Percentiles rank a stretch among this genome's conserved stretches.
These are phyloP conservation scores for Gynandropsis gynandra DNA, from an alignment of 345 rosid genomes.

Conservation along the genomic window DNA sequence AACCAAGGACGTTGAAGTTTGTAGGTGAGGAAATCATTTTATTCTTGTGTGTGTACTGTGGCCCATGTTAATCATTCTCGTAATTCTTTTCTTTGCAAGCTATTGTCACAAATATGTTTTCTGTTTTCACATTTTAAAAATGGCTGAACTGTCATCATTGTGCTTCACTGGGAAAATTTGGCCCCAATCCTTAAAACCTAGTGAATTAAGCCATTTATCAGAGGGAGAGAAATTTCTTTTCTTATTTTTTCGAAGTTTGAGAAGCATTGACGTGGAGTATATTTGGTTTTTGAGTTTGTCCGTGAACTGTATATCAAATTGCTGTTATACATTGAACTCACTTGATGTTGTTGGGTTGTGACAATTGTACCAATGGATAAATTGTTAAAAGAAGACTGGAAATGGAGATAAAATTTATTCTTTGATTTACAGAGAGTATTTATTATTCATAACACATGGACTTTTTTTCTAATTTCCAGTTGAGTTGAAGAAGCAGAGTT, in stretches of 20 bases:
- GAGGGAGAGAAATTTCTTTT: too few relatives aligned
- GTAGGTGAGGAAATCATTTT: too few relatives aligned
- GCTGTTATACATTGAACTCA: not conserved
- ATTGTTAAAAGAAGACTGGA: slow-evolving; percentile 1
- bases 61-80: slow-evolving; percentile 26
- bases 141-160: not conserved
- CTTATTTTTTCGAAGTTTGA: too few relatives aligned
- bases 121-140: not conserved
- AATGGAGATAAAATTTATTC: slow-evolving; percentile 1
- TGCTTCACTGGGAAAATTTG: not conserved
- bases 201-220: too few relatives aligned
- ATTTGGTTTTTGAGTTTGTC: too few relatives aligned
- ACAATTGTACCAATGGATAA: not conserved
- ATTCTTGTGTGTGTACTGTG: too few relatives aligned
- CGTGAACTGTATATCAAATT: too few relatives aligned
- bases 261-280: too few relatives aligned
- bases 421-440: slow-evolving; percentile 7
- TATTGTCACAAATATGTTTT: slow-evolving; percentile 1
- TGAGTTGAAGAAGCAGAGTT: slow-evolving; percentile 80
- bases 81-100: not conserved
- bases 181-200: not conserved
- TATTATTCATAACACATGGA: slow-evolving; percentile 8
- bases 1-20: too few relatives aligned
- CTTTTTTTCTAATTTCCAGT: slow-evolving; percentile 36
- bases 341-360: not conserved